Evolutionary conservation across 805 yeast genomes (phyloP), one percentile per base, ranked within the genome.

Genomic region (Sugiyamaella qingdaonensis): DNA sequence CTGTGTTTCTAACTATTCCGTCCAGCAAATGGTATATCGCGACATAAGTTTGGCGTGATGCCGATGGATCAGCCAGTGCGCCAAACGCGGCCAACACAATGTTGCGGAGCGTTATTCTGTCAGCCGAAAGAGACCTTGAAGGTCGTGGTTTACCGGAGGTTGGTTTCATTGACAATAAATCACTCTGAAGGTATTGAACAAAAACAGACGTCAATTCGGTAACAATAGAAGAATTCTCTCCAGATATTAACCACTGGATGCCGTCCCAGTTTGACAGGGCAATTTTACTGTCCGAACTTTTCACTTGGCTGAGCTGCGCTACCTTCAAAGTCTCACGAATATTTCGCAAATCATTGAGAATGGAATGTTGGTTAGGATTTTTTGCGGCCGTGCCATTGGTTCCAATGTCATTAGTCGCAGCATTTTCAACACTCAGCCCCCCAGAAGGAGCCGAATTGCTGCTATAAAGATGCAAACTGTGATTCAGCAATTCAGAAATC

Each of bases 401-500:
- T 24, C 54, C 42, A 8, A 16, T 35, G n/a, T 34, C 19, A 21
- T 14, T 27, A 18, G 52, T 42, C 13, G n/a, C 21, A 18, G 32
- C 7, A 14, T 46, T 4, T 10, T 24, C 34, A 14, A 10, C 24
- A 5, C 32, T 11, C 2, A 10, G 11, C 5, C 42, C 46, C 16
- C 34, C 51, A n/a, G 35, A n/a, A 11, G 18, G 31, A 2, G 24
- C 45, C 18, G 53, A 7, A 2, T 33, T 36, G 4, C 18, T 19
- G 29, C 29, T 24, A 4, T 3, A 4, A 7, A 24, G 7, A 42
- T 29, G 41, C 18, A 32, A 16, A 14, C 48, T 18, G 37, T 63
- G 54, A n/a, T 54, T 43, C 27, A 73, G 57, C 11, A 90, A 72
- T 54, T 86, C 95, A 29, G 81, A 78, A 16, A 90, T 73, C 73